Percentiles rank a stretch among this genome's conserved stretches.
Evolutionary conservation across 805 yeast genomes (phyloP).

Genomic region (Myxozyma vanderwaltii): DNA sequence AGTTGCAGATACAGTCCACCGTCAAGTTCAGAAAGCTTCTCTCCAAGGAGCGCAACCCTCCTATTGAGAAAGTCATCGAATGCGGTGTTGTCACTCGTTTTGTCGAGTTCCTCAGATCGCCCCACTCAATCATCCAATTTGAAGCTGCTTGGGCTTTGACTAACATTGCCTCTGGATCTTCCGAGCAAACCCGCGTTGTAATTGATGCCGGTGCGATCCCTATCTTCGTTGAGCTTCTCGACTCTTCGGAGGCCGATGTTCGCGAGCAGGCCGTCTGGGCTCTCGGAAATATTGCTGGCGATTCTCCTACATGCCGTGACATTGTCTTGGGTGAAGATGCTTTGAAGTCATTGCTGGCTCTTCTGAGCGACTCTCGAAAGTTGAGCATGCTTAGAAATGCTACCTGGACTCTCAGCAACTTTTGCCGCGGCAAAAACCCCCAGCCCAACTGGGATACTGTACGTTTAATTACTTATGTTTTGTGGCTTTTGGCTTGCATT

Average conservation of each 20-base stretch:
- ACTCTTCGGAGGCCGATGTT: conserved; percentile 82
- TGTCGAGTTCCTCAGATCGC: conserved; percentile 76
- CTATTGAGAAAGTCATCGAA: conserved; percentile 88
- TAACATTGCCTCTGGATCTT: conserved; percentile 91
- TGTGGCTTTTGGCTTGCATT: not conserved
- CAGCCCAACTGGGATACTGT: conserved; percentile 87
- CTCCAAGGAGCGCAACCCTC: conserved; percentile 94
- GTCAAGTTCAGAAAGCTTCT: conserved; percentile 90
- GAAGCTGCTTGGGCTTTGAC: conserved; percentile 99
- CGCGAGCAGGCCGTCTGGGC: conserved; percentile 99
- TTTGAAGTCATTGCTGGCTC: conserved; percentile 78
- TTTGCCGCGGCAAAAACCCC: conserved; percentile 95
- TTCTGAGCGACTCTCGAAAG: conserved; percentile 80
- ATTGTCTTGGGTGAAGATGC: conserved; percentile 82
- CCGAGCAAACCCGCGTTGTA: conserved; percentile 86
- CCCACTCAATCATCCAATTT: conserved; percentile 83
- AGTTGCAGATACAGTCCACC: conserved; percentile 83
- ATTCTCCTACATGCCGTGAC: conserved; percentile 87
- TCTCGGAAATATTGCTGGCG: conserved; percentile 98
- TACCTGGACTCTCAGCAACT: conserved; percentile 95
- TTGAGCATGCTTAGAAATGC: conserved; percentile 88
- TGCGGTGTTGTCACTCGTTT: conserved; percentile 91
- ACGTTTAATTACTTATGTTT: not conserved
- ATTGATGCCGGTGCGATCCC: conserved; percentile 96
- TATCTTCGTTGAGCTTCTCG: conserved; percentile 75